A percentile compares a stretch with the other conserved stretches of the same genome.
These are phyloP conservation scores for Pestalotiopsis sp. DNA, from an alignment of 2,329 filamentous ascomycete genomes.

Conservation along the genomic window DNA sequence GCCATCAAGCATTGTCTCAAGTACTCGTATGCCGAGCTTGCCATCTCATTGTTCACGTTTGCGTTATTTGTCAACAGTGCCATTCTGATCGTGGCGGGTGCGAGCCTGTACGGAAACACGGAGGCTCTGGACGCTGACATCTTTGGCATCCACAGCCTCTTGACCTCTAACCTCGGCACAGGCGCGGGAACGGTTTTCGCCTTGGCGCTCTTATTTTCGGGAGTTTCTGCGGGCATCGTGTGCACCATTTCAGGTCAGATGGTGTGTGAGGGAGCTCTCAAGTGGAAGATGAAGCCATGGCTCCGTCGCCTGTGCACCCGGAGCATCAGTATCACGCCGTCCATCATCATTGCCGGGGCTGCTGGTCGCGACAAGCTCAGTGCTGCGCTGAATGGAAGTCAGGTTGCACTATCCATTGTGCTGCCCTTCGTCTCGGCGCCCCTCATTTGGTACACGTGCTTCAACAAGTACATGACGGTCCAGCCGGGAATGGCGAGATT, in stretches of 20 bases:
- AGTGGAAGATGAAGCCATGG: conserved; percentile 76
- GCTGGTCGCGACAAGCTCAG: conserved; percentile 72
- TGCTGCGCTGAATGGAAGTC: conserved; percentile 70
- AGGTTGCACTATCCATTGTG: conserved; percentile 77
- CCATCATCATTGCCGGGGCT: conserved; percentile 79
- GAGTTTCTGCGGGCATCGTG: conserved; percentile 79
- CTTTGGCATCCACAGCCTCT: conserved; percentile 77
- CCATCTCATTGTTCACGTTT: conserved; percentile 75
- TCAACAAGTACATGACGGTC: conserved; percentile 78
- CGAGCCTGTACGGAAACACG: conserved; percentile 65
- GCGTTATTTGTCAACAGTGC: conserved; percentile 82
- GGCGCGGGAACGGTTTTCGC: conserved; percentile 84
- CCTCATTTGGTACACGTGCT: conserved; percentile 81
- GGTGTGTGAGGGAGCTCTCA: conserved; percentile 80
- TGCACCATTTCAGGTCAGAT: conserved; percentile 91
- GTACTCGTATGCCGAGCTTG: conserved; percentile 70
- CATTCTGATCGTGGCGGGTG: conserved; percentile 80
- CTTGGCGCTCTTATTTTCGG: conserved; percentile 76
- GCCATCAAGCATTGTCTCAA: conserved; percentile 76
- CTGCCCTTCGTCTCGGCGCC: conserved; percentile 82
- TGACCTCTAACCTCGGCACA: conserved; percentile 67
- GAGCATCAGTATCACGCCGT: conserved; percentile 77
- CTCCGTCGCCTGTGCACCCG: conserved; percentile 75
- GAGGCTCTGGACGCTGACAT: conserved; percentile 71
- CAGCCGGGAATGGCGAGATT: conserved; percentile 41